These are phyloP conservation scores for Botrytis paeoniae DNA, from an alignment of 2,329 filamentous ascomycete species.

Conservation along the genomic window DNA sequence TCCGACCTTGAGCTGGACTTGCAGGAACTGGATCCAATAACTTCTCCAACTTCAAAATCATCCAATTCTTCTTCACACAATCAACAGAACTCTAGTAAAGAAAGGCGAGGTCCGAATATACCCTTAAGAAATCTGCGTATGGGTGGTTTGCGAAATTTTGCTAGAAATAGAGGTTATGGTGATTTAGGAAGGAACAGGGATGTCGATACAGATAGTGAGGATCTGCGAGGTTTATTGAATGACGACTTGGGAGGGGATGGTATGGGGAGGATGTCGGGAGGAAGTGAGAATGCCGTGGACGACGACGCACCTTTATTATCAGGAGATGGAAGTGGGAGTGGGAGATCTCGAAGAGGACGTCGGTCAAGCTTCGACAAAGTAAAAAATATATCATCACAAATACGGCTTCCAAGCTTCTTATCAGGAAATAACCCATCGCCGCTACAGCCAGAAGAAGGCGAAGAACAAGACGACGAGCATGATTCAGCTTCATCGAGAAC, in stretches of 20 bases:
- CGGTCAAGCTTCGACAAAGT: conserved; percentile 43
- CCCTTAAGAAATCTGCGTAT: conserved; percentile 69
- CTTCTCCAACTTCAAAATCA: conserved; percentile 30
- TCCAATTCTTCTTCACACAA: conserved; percentile 31
- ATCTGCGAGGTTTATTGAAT: conserved; percentile 64
- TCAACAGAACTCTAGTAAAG: conserved; percentile 34
- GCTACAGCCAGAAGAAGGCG: conserved; percentile 33
- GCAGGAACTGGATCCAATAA: conserved; percentile 70
- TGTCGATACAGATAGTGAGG: conserved; percentile 55
- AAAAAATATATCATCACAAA: conserved; percentile 48
- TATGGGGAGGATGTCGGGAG: conserved; percentile 56
- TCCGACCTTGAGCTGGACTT: conserved; percentile 74
- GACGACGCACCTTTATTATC: conserved; percentile 75
- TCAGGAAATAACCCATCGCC: conserved; percentile 39
- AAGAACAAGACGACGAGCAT: conserved; percentile 52
- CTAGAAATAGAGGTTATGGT: conserved; percentile 51
- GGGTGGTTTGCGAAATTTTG: conserved; percentile 57
- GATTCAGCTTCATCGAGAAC: conserved; percentile 70
- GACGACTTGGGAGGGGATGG: conserved; percentile 52
- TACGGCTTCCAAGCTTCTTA: conserved; percentile 68
- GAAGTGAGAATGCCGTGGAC: conserved; percentile 53
- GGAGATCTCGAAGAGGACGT: conserved; percentile 26
- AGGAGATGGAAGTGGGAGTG: conserved; percentile 21
- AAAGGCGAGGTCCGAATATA: conserved; percentile 47
- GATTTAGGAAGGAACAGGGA: conserved; percentile 56